phyloP scores from a whole-genome alignment of 441 rosid genomes.

The Euphorbia celastroides region DNA sequence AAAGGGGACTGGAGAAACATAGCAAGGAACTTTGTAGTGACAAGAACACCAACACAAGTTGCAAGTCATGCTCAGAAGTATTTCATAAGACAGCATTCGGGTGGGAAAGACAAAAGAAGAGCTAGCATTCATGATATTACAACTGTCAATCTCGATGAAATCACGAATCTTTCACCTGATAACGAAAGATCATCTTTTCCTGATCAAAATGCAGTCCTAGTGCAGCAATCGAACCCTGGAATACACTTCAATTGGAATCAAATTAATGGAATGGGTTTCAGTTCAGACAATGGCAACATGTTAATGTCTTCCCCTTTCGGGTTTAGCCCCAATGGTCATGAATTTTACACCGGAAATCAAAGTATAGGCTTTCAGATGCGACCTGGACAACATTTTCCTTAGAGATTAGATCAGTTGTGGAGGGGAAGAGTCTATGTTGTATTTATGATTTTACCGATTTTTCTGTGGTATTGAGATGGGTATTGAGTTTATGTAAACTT shows the following conservation, averaged over 20 bases:
- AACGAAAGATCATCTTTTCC: conserved; percentile 34
- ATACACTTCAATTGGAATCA: conserved; percentile 52
- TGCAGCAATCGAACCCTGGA: conserved; percentile 34
- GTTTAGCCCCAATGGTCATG: conserved; percentile 33
- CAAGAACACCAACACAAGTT: conserved; percentile 91
- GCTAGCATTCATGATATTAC: conserved; percentile 98
- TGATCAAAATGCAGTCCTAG: conserved; percentile 27
- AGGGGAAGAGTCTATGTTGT: conserved; percentile 22
- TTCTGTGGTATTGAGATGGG: neutral
- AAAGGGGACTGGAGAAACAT: conserved; percentile 99
- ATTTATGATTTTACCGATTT: conserved; percentile 16
- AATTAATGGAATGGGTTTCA: conserved; percentile 30
- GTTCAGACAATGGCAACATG: conserved; percentile 33
- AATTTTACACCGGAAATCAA: conserved; percentile 38
- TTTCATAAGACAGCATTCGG: conserved; percentile 84
- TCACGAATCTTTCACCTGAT: conserved; percentile 51
- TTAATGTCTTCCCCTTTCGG: conserved; percentile 32
- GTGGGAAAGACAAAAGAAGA: conserved; percentile 95
- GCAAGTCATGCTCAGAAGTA: conserved; percentile 98
- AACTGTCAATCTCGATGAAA: conserved; percentile 57
- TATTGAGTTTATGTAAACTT: neutral
- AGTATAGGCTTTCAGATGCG: conserved; percentile 43
- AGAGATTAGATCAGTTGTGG: conserved; percentile 24
- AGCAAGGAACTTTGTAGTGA: conserved; percentile 74
- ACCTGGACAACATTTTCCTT: conserved; percentile 34